Conservation (phyloP, 768 basidiomycete genomes). For the Hemileccinum rubropunctum region DNA sequence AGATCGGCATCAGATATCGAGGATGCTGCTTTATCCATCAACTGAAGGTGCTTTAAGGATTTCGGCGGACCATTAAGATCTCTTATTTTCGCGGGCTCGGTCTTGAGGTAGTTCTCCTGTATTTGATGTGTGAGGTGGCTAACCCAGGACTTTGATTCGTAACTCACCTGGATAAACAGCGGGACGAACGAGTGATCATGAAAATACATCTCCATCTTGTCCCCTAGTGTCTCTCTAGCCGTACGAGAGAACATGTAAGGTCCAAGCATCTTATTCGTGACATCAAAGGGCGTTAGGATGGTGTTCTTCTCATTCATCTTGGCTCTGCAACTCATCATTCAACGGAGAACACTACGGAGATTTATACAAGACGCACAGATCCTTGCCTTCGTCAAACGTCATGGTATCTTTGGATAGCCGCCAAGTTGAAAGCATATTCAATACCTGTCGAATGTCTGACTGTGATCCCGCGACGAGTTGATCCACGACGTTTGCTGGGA, state of each 20-base stretch:
- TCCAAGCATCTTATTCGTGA: constrained; percentile 85
- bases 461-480: constrained; percentile 86
- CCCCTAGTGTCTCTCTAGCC: constrained; percentile 74
- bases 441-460: constrained; percentile 94
- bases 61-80: constrained; percentile 62
- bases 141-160: neutral
- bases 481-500: constrained; percentile 90
- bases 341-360: neutral
- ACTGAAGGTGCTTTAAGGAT: constrained; percentile 65
- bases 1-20: constrained; percentile 95
- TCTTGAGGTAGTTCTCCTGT: constrained; percentile 91
- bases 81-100: constrained; percentile 61
- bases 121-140: constrained; percentile 25
- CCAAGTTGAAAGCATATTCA: constrained; percentile 99
- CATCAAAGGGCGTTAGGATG: constrained; percentile 88
- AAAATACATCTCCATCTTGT: constrained; percentile 96
- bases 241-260: constrained; percentile 89
- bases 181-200: constrained; percentile 95
- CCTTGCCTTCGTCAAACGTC: constrained; percentile 89
- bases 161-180: constrained; percentile 83
- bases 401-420: constrained; percentile 78
- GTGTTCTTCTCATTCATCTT: constrained; percentile 92
- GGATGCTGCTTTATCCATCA: constrained; percentile 87
- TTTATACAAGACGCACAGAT: constrained; percentile 56
- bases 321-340: constrained; percentile 45